Evolutionary conservation across 495 filamentous ascomycete species (phyloP).

Genomic region (Delitschia confertaspora): DNA sequence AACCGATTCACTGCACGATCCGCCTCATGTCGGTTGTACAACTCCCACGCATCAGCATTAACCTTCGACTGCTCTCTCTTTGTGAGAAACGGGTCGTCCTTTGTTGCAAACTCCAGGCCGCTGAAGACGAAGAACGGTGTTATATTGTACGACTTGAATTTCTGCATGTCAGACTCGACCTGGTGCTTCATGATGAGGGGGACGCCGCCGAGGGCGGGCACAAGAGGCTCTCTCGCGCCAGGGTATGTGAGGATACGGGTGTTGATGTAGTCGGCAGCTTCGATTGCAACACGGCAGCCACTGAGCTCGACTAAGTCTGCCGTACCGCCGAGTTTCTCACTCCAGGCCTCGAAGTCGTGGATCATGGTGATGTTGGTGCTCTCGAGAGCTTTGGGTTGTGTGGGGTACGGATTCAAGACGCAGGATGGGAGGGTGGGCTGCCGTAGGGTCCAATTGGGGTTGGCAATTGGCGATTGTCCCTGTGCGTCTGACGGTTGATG

Average conservation of each 20-base stretch:
- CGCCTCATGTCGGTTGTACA: constrained; percentile 74
- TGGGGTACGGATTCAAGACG: too few species aligned
- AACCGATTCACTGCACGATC: constrained; percentile 74
- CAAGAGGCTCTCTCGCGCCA: constrained; percentile 69
- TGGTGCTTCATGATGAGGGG: constrained; percentile 65
- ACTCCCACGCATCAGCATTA: constrained; percentile 63
- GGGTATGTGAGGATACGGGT: constrained; percentile 57
- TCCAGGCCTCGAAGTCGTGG: constrained; percentile 53
- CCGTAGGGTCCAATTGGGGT: too few species aligned
- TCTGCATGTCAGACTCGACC: constrained; percentile 64
- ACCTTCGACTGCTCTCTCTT: constrained; percentile 34
- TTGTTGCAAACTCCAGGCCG: constrained; percentile 66
- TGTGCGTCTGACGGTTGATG: too few species aligned
- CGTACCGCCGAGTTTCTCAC: constrained; percentile 40
- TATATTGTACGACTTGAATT: constrained; percentile 55
- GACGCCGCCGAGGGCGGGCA: constrained; percentile 81
- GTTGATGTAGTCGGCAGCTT: constrained; percentile 78
- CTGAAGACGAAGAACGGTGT: constrained; percentile 80
- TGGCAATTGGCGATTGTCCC: too few species aligned
- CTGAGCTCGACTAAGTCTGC: constrained; percentile 57
- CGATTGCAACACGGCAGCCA: constrained; percentile 68
- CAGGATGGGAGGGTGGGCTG: too few species aligned
- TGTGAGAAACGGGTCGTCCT: constrained; percentile 49
- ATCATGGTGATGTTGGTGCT: constrained; percentile 43
- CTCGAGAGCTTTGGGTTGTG: too few species aligned